phyloP scores from a whole-genome alignment of 1,284 basidiomycete genomes.

The Ceraceosorus bombacis region DNA sequence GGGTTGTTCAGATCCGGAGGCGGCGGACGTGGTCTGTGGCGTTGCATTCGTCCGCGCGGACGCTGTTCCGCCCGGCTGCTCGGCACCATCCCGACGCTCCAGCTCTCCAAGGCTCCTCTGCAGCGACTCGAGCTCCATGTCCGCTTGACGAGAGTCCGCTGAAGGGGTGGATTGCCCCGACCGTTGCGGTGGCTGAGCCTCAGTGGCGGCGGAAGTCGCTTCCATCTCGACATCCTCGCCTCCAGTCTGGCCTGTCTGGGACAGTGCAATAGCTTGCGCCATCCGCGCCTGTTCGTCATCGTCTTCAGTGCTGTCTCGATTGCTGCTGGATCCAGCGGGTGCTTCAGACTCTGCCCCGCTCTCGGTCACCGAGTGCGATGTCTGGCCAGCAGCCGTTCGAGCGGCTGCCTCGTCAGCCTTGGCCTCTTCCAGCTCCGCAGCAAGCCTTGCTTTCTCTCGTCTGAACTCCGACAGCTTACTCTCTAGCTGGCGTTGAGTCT shows the following conservation, averaged over 20 bases:
- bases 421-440: too few relatives aligned
- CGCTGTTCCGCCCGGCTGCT: neutral
- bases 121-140: conserved; percentile 17
- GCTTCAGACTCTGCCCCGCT: neutral
- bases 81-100: neutral
- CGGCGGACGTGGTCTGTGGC: neutral
- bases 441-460: too few relatives aligned
- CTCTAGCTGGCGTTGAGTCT: conserved; percentile 6
- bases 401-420: neutral
- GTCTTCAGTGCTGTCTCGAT: neutral
- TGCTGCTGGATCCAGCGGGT: too few relatives aligned
- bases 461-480: too few relatives aligned
- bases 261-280: neutral
- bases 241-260: neutral
- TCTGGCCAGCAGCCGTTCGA: neutral
- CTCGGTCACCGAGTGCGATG: neutral
- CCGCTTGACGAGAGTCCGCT: conserved; percentile 2
- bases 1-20: neutral
- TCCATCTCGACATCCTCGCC: conserved; percentile 36
- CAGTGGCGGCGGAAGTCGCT: too few relatives aligned
- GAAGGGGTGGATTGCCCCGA: conserved; percentile 11
- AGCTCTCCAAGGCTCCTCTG: conserved; percentile 16
- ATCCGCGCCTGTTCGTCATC: neutral
- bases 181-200: neutral
- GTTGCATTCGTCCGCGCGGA: neutral